Conservation (phyloP, 139 green algal species). For the Diplosphaera chodatii region DNA sequence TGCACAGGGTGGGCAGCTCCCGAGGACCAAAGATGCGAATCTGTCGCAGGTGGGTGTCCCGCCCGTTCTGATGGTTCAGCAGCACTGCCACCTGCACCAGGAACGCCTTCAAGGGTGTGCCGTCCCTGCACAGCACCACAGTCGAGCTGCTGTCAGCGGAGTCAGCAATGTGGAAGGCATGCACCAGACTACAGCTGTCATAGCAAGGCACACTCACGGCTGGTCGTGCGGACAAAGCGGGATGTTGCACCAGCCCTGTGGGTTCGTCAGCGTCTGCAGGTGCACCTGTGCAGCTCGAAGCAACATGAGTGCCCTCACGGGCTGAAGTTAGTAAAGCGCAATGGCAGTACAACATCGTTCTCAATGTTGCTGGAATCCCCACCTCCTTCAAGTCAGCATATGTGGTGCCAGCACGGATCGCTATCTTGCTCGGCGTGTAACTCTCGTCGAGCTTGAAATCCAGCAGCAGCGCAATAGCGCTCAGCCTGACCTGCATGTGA, state of each 20-base stretch:
- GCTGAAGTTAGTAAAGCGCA: no score
- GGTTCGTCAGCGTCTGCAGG: constrained; percentile 80
- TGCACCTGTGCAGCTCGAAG: no score
- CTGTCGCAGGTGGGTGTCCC: constrained; percentile 92
- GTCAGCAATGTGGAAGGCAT: no score
- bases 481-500: constrained; percentile 32
- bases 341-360: no score
- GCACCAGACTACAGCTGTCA: no score
- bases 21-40: constrained; percentile 66
- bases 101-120: constrained; percentile 32
- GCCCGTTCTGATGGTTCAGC: constrained; percentile 90
- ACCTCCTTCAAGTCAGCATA: constrained; percentile 76
- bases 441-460: constrained; percentile 93
- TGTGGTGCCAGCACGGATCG: constrained; percentile 71
- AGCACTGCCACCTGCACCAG: constrained; percentile 46
- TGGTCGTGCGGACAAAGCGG: constrained; percentile 29
- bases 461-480: constrained; percentile 78
- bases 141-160: no score
- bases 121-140: constrained; percentile 6
- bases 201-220: background rate
- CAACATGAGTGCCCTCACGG: no score
- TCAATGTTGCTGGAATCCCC: no score
- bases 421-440: constrained; percentile 90
- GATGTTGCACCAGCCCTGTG: constrained; percentile 73
- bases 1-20: constrained; percentile 1